Evolutionary conservation across 352 stramenopile species (phyloP), one percentile per base, ranked within the genome.

Genomic region (Stramenopiles sp.): DNA sequence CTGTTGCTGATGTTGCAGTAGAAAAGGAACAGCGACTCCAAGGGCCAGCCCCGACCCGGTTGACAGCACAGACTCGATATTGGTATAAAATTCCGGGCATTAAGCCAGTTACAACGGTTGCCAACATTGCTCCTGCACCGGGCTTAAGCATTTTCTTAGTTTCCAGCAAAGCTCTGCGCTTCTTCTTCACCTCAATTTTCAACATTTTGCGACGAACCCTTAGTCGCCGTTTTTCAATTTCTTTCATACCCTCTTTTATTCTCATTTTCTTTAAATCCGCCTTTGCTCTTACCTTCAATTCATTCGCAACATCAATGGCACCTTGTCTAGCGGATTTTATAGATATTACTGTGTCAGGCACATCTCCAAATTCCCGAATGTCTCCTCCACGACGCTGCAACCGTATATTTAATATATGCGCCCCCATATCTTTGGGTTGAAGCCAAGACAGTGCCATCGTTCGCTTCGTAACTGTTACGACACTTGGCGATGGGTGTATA

Each of bases 51-150:
- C 82, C 82, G 80, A 84, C 83, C 44, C 82, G 80, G 39, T 84
- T 84, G 44, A 84, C 81, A 30, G 82, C 82, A 32, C 80, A 33
- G 27, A 84, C 80, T 30, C 82, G 71, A 80, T 84, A 84, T 82
- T 84, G 82, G 82, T 84, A 84, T 32, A 81, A 67, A 44, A 81
- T 76, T 32, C 82, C 82, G 30, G 82, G 81, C 55, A 32, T 71
- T 0, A 84, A 67, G 1, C 30, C 67, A 71, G 55, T 71, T 22
- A 71, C 55, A 27, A 71, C 55, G 22, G 55, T 71, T 71, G 55
- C 55, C 27, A 71, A 27, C 22, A 71, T 22, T 71, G 55, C 55
- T 25, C 27, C 27, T 25, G 22, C 22, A 27, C 55, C 55, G 27
- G 55, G 55, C 55, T 71, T 22, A 27, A 27, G 22, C 22, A 25